Evolutionary conservation across 1,284 basidiomycete species (phyloP).

Genomic region (Athelia sp.): DNA sequence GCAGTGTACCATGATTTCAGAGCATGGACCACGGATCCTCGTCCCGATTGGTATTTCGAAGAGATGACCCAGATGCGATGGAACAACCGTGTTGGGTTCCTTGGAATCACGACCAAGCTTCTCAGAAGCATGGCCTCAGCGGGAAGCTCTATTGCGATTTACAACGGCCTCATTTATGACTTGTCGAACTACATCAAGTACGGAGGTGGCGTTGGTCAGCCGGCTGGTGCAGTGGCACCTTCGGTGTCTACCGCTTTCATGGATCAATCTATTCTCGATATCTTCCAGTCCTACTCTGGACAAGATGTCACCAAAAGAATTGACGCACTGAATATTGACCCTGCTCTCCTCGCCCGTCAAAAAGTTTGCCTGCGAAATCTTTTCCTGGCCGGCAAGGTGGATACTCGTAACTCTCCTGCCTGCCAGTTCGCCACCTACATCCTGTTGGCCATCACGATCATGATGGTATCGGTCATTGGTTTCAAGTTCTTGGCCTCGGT

Average conservation of each 20-base stretch:
- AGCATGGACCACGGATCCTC: conserved; percentile 77
- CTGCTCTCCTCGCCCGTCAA: conserved; percentile 70
- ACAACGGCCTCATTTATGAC: conserved; percentile 86
- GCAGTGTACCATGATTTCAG: conserved; percentile 97
- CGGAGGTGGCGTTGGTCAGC: conserved; percentile 53
- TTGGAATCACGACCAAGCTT: conserved; percentile 82
- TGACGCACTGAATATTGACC: conserved; percentile 61
- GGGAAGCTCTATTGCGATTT: conserved; percentile 74
- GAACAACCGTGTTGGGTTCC: conserved; percentile 83
- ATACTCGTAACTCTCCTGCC: conserved; percentile 88
- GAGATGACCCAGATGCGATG: conserved; percentile 88
- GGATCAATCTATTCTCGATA: conserved; percentile 62
- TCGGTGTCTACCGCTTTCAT: conserved; percentile 73
- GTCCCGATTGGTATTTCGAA: conserved; percentile 98
- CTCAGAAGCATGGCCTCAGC: conserved; percentile 66
- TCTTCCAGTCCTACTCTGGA: conserved; percentile 85
- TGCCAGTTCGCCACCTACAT: conserved; percentile 93
- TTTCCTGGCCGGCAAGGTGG: conserved; percentile 88
- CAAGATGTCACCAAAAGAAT: conserved; percentile 82
- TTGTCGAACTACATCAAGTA: conserved; percentile 74
- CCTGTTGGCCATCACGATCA: conserved; percentile 81
- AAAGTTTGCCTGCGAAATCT: conserved; percentile 89
- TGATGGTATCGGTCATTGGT: conserved; percentile 95
- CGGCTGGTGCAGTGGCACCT: conserved; percentile 60
- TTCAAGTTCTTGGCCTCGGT: conserved; percentile 98